phyloP scores from a whole-genome alignment of 2,329 filamentous ascomycete genomes.

The Peltaster fructicola region DNA sequence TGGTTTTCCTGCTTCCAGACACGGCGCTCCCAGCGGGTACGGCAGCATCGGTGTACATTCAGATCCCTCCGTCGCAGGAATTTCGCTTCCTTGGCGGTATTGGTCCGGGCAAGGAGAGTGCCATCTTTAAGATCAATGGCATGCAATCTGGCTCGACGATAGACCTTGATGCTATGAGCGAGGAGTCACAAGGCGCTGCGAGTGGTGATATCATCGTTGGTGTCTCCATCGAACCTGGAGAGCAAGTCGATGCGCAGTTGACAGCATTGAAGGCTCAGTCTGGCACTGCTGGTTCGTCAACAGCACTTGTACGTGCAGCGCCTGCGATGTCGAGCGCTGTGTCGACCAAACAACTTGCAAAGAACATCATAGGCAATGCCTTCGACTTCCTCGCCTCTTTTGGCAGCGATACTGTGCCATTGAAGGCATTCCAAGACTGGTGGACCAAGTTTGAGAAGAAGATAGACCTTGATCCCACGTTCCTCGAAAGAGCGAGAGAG shows the following conservation, averaged over 20 bases:
- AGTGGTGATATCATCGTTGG: conserved; percentile 50
- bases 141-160: conserved; percentile 26
- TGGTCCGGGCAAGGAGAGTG: conserved; percentile 75
- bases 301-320: conserved; percentile 19
- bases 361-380: conserved; percentile 88
- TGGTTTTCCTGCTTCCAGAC: conserved; percentile 75
- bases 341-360: conserved; percentile 64
- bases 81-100: conserved; percentile 82
- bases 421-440: conserved; percentile 93
- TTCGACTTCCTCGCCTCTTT: conserved; percentile 94
- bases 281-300: conserved; percentile 16
- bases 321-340: conserved; percentile 19
- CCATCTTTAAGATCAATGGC: conserved; percentile 62
- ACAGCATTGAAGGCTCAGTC: conserved; percentile 37
- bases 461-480: conserved; percentile 70
- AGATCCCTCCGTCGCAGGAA: conserved; percentile 40
- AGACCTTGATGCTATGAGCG: conserved; percentile 32
- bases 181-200: conserved; percentile 15
- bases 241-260: conserved; percentile 53
- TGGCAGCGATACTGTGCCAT: conserved; percentile 74
- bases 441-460: conserved; percentile 90
- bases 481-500: conserved; percentile 55
- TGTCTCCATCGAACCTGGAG: conserved; percentile 61
- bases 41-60: conserved; percentile 80
- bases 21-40: conserved; percentile 53